Evolutionary conservation across 1,284 basidiomycete species (phyloP).

Genomic region (Boletus austroedulis): DNA sequence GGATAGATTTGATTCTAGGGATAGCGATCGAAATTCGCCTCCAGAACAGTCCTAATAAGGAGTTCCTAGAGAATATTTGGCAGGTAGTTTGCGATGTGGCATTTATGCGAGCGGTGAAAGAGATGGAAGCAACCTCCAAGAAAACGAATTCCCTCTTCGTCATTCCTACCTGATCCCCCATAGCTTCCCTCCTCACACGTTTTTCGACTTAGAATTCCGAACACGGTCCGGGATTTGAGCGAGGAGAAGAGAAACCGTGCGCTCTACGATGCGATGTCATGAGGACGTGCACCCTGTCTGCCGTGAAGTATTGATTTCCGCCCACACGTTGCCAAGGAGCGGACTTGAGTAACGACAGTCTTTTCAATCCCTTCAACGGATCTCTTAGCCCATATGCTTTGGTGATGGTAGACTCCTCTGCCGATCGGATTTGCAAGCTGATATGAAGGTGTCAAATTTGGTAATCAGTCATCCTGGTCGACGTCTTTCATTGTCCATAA

Average conservation of each 20-base stretch:
- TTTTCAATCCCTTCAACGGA: slow-evolving; percentile 29
- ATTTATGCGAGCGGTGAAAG: slow-evolving; percentile 22
- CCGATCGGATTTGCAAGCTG: slow-evolving; percentile 24
- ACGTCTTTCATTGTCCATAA: too few species aligned
- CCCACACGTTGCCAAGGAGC: slow-evolving; percentile 28
- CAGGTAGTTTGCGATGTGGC: slow-evolving; percentile 12
- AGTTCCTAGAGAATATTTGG: slow-evolving; percentile 13
- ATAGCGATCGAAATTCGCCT: too few species aligned
- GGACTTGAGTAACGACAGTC: slow-evolving; percentile 22
- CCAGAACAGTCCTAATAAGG: not conserved
- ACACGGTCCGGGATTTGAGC: not conserved
- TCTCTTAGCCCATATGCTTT: slow-evolving; percentile 25
- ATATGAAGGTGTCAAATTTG: too few species aligned
- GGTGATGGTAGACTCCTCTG: slow-evolving; percentile 26
- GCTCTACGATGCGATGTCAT: slow-evolving; percentile 30
- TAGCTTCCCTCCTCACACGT: slow-evolving; percentile 21
- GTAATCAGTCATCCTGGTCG: too few species aligned
- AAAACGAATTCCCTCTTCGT: slow-evolving; percentile 21
- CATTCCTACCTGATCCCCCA: slow-evolving; percentile 30
- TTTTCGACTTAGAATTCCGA: too few species aligned
- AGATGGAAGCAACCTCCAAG: slow-evolving; percentile 29
- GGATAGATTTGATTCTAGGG: too few species aligned
- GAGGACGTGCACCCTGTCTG: slow-evolving; percentile 29
- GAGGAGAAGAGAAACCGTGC: slow-evolving; percentile 27
- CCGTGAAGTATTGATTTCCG: slow-evolving; percentile 3